These are phyloP conservation scores for Aureobasidium lini DNA, from an alignment of 2,329 filamentous ascomycete species.

Conservation along the genomic window DNA sequence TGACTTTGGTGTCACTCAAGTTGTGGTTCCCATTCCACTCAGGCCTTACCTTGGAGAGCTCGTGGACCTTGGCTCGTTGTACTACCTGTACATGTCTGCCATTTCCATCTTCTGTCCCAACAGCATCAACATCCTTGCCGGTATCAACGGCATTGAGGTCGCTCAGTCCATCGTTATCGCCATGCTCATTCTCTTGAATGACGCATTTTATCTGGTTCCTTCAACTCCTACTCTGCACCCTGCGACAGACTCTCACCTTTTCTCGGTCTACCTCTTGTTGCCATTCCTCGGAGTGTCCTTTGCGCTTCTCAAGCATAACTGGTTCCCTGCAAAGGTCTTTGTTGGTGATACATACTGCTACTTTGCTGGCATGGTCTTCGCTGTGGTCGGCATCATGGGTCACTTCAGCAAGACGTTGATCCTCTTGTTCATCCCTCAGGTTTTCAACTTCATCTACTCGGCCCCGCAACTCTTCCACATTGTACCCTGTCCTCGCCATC, in stretches of 20 bases:
- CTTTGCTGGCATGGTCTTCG: constrained; percentile 98
- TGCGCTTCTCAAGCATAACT: constrained; percentile 84
- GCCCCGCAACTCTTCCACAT: constrained; percentile 83
- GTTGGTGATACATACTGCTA: constrained; percentile 99
- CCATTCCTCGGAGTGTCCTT: constrained; percentile 90
- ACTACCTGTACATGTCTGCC: constrained; percentile 95
- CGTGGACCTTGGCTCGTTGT: constrained; percentile 65
- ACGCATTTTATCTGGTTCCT: constrained; percentile 70
- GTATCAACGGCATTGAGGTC: constrained; percentile 98
- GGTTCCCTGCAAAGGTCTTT: constrained; percentile 91
- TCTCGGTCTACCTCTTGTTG: constrained; percentile 88
- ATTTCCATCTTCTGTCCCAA: constrained; percentile 97
- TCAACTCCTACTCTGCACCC: constrained; percentile 69
- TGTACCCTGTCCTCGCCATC: constrained; percentile 86
- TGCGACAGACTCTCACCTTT: constrained; percentile 89
- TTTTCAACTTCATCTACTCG: constrained; percentile 95
- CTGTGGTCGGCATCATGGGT: constrained; percentile 89
- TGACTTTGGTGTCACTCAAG: constrained; percentile 93
- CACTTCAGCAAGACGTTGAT: constrained; percentile 97
- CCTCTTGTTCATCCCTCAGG: constrained; percentile 83
- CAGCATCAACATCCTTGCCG: constrained; percentile 98
- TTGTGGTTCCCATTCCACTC: constrained; percentile 82
- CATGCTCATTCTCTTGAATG: constrained; percentile 74
- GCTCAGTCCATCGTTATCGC: constrained; percentile 90
- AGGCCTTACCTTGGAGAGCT: constrained; percentile 78